phyloP scores from a whole-genome alignment of 257 asterid species.

The Jacaranda mimosifolia region DNA sequence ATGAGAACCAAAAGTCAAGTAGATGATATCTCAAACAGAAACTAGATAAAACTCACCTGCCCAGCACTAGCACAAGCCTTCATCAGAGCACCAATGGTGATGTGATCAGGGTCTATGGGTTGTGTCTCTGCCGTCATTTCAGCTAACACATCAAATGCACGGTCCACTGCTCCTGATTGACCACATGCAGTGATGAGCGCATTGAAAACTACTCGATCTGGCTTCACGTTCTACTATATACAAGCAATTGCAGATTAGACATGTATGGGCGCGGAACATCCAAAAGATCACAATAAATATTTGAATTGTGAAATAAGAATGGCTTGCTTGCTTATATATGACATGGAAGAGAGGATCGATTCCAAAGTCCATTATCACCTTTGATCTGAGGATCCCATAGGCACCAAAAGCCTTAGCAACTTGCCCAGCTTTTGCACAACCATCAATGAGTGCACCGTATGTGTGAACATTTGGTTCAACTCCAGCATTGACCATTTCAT shows the following conservation, averaged over 20 bases:
- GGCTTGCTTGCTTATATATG: slow-evolving; percentile 30
- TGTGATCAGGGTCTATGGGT: slow-evolving; percentile 94
- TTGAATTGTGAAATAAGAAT: slow-evolving; percentile 16
- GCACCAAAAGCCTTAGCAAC: slow-evolving; percentile 99
- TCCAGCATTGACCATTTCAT: slow-evolving; percentile 97
- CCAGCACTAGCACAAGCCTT: slow-evolving; percentile 90
- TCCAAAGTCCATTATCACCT: slow-evolving; percentile 58
- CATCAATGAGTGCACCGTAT: slow-evolving; percentile 94
- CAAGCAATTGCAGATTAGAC: slow-evolving; percentile 55
- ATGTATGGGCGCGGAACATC: slow-evolving; percentile 22
- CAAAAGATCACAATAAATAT: slow-evolving; percentile 26
- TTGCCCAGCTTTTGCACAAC: slow-evolving; percentile 99
- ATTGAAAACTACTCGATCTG: slow-evolving; percentile 97
- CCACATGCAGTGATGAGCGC: slow-evolving; percentile 99
- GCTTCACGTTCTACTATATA: slow-evolving; percentile 89
- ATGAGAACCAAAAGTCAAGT: slow-evolving; percentile 30
- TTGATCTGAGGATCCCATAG: slow-evolving; percentile 94
- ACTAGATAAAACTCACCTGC: slow-evolving; percentile 61
- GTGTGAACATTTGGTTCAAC: slow-evolving; percentile 96
- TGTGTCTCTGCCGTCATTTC: slow-evolving; percentile 84
- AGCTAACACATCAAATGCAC: slow-evolving; percentile 94
- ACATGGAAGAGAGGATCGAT: slow-evolving; percentile 31
- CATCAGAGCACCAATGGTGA: slow-evolving; percentile 96
- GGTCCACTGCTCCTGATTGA: slow-evolving; percentile 94
- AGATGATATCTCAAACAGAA: slow-evolving; percentile 31